phyloP scores from a whole-genome alignment of 129 eudicot genomes.

The Pulicaria dysenterica region DNA sequence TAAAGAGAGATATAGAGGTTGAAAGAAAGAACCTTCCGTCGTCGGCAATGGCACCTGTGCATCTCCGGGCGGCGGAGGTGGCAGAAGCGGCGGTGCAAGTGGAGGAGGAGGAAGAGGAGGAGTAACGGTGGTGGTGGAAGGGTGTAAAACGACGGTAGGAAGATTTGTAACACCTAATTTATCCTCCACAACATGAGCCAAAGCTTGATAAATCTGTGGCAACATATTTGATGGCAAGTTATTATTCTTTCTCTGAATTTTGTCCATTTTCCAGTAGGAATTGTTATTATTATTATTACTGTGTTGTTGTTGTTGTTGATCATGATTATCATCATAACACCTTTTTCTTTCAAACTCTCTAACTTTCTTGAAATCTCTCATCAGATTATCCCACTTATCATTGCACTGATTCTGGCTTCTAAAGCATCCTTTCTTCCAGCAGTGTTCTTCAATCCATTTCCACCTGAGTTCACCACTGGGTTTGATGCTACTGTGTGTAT shows the following conservation, averaged over 20 bases:
- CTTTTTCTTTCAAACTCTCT: constrained; percentile 63
- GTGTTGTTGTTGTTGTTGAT: neutral
- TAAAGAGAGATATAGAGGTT: neutral
- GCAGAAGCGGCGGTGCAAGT: neutral
- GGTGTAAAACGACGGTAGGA: constrained; percentile 19
- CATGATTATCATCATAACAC: neutral
- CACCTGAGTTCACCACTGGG: constrained; percentile 64
- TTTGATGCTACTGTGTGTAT: constrained; percentile 22
- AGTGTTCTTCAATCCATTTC: constrained; percentile 87
- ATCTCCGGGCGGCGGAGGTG: neutral
- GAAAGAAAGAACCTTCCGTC: constrained; percentile 6
- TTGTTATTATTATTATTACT: neutral
- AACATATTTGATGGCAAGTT: constrained; percentile 77
- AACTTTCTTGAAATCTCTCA: constrained; percentile 85
- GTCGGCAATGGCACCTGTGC: neutral
- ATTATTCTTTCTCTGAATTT: constrained; percentile 59
- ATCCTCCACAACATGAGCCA: constrained; percentile 64
- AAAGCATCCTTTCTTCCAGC: constrained; percentile 69
- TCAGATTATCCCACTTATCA: constrained; percentile 88
- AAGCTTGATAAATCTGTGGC: constrained; percentile 63
- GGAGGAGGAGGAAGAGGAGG: neutral
- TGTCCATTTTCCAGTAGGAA: constrained; percentile 76
- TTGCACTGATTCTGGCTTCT: constrained; percentile 88
- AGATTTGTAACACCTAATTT: constrained; percentile 12
- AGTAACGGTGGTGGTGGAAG: neutral